Evolutionary conservation across 257 asterid species (phyloP).

Genomic region (Knoxia roxburghii): DNA sequence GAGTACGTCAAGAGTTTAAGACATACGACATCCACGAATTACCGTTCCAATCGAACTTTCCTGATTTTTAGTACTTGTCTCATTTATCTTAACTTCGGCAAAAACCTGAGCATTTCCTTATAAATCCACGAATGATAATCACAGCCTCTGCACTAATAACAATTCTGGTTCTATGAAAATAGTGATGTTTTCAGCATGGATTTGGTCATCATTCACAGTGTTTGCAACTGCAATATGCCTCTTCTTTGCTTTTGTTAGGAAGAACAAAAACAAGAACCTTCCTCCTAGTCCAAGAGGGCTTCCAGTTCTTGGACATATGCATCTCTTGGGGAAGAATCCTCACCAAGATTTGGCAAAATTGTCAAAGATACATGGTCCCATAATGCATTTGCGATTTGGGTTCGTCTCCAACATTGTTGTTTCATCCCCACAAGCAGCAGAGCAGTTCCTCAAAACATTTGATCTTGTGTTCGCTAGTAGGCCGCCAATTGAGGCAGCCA

Average conservation of each 20-base stretch:
- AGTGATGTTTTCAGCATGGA: too few species aligned
- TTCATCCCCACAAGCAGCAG: conserved; percentile 46
- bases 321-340: conserved; percentile 44
- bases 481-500: conserved; percentile 38
- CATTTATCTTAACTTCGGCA: too few species aligned
- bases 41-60: too few species aligned
- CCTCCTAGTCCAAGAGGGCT: conserved; percentile 49
- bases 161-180: too few species aligned
- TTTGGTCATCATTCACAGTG: conserved; percentile 16
- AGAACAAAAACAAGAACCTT: conserved; percentile 24
- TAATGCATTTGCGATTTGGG: conserved; percentile 41
- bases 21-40: too few species aligned
- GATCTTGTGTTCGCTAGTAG: conserved; percentile 42
- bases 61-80: too few species aligned
- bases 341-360: conserved; percentile 34
- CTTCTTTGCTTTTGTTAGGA: conserved; percentile 3
- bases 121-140: too few species aligned
- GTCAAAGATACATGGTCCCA: conserved; percentile 37
- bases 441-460: conserved; percentile 43
- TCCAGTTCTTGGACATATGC: conserved; percentile 49
- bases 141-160: too few species aligned
- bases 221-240: background rate
- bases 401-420: conserved; percentile 26
- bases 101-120: too few species aligned
- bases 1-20: too few species aligned